Percentiles rank a stretch among this genome's conserved stretches.
These are phyloP conservation scores for Magnaporthiopsis incrustans DNA, from an alignment of 2,329 filamentous ascomycete genomes.

Conservation along the genomic window DNA sequence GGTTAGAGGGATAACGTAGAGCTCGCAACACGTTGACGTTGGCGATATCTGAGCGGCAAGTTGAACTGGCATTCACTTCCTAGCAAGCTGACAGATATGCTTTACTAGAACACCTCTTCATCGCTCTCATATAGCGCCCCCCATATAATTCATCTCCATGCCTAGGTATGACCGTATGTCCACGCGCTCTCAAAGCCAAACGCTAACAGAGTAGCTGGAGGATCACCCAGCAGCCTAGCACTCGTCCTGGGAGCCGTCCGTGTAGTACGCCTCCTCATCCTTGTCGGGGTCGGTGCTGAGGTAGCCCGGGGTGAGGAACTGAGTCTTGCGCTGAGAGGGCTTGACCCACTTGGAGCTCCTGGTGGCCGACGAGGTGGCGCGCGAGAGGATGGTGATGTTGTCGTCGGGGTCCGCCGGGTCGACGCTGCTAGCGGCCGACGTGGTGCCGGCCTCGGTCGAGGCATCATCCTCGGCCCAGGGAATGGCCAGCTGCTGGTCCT, in stretches of 20 bases:
- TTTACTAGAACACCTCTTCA: too few relatives aligned
- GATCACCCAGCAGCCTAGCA: neutral
- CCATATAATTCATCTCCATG: too few relatives aligned
- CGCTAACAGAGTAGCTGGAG: too few relatives aligned
- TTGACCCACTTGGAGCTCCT: neutral
- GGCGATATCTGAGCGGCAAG: too few relatives aligned
- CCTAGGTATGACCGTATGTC: too few relatives aligned
- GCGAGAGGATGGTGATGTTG: neutral
- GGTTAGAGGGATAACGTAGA: too few relatives aligned
- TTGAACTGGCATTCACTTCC: too few relatives aligned
- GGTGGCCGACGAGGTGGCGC: neutral
- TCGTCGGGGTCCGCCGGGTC: neutral
- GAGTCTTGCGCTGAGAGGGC: neutral
- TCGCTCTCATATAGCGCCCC: too few relatives aligned
- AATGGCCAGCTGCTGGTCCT: too few relatives aligned
- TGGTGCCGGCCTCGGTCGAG: neutral
- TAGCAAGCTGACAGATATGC: too few relatives aligned
- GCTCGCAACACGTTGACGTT: too few relatives aligned
- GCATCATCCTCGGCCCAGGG: neutral
- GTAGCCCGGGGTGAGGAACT: neutral
- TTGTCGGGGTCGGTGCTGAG: neutral
- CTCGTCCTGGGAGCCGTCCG: slow-evolving; percentile 1
- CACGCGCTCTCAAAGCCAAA: too few relatives aligned
- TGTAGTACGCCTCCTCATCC: slow-evolving; percentile 2
- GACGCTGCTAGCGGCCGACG: neutral